Conservation (phyloP, 1,284 basidiomycete genomes). For the Pulveroboletus ridleyi region DNA sequence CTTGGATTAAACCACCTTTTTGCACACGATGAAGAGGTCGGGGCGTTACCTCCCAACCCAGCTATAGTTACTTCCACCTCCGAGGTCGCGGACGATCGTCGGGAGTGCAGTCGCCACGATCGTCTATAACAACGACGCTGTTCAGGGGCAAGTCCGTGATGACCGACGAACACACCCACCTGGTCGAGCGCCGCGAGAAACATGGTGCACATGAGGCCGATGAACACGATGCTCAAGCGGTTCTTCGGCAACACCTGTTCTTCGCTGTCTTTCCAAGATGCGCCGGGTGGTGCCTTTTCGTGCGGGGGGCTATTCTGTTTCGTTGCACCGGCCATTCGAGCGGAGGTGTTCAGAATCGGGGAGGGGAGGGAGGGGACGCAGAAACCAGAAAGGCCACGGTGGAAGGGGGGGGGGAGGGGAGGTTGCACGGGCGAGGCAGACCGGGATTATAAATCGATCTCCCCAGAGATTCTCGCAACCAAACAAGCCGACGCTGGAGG, state of each 20-base stretch:
- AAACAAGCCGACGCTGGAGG: no score
- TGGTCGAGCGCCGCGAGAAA: conserved; percentile 70
- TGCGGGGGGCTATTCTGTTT: conserved; percentile 27
- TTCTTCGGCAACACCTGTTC: conserved; percentile 64
- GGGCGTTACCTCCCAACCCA: conserved; percentile 76
- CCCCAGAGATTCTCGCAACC: no score
- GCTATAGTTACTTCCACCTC: conserved; percentile 72
- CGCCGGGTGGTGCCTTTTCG: conserved; percentile 44
- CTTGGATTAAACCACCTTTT: neutral
- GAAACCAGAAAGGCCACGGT: no score
- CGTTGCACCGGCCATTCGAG: neutral
- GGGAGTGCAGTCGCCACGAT: conserved; percentile 85
- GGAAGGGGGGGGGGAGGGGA: no score
- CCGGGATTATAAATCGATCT: no score
- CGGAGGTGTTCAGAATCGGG: no score
- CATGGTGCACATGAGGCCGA: conserved; percentile 51
- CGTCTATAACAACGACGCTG: conserved; percentile 48
- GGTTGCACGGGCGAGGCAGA: no score
- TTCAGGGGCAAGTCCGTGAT: neutral
- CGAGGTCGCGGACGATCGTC: conserved; percentile 74
- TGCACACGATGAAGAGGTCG: conserved; percentile 5
- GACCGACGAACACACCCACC: conserved; percentile 44
- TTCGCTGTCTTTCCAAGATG: conserved; percentile 60
- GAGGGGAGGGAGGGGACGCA: no score
- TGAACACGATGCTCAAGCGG: conserved; percentile 57